Conservation (phyloP, 2,329 filamentous ascomycete species). For the Penicillium expansum region DNA sequence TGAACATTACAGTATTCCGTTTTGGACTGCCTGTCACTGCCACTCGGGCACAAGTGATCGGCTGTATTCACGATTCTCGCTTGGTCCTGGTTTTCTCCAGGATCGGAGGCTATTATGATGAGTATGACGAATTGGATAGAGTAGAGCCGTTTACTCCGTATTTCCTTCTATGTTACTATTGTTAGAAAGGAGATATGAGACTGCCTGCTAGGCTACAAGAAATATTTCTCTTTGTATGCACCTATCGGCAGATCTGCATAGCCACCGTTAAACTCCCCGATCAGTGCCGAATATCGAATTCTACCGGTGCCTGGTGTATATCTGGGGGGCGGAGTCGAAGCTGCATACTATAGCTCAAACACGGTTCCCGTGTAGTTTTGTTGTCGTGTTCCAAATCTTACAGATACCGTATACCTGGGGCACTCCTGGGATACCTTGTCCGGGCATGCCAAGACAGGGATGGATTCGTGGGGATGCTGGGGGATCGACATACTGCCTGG, state of each 20-base stretch:
- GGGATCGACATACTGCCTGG: conserved; percentile 4
- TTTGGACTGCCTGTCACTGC: conserved; percentile 3
- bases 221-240: not conserved
- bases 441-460: conserved; percentile 5
- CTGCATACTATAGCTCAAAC: not conserved
- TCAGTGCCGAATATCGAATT: not conserved
- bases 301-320: not conserved
- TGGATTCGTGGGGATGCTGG: conserved; percentile 5
- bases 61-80: not conserved
- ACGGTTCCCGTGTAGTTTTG: not conserved
- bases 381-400: not conserved
- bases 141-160: not conserved
- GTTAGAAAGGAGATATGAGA: not conserved
- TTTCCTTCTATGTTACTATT: not conserved
- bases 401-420: not conserved
- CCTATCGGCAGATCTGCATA: conserved; percentile 8
- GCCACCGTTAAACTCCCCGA: conserved; percentile 5
- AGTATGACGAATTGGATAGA: not conserved
- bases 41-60: not conserved
- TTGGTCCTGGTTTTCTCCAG: not conserved
- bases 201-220: conserved; percentile 9
- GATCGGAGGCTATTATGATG: not conserved
- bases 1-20: conserved; percentile 1
- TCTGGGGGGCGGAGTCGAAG: not conserved
- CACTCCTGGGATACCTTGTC: not conserved